Evolutionary conservation across 768 basidiomycete genomes (phyloP), one percentile per base, ranked within the genome.

Genomic region (Agaricus blazei): DNA sequence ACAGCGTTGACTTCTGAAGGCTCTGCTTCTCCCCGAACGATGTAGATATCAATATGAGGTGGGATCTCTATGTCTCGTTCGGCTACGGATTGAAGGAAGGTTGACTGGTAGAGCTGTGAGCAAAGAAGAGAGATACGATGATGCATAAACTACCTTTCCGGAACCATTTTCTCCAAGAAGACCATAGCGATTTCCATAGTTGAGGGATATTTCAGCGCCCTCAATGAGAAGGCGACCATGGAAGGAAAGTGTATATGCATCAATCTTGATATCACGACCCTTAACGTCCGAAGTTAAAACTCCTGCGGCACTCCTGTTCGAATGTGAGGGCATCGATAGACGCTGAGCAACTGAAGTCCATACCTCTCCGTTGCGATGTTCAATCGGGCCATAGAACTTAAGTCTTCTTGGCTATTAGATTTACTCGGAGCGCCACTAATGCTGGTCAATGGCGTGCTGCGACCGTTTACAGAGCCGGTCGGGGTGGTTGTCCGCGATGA

Each of bases 121-220:
- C 38, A 26, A 55, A 14, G 53, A 38, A 48, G 14, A 48, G 48
- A 52, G 6, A 8, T 7, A 4, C 47, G 28, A 47, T 53, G 43
- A 47, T 47, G 0, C 51, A 37, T 24, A 37, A 63, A 75, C 52
- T 59, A 94, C 94, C 85, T 99, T 99, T 75, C 96, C 96, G n/a
- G 91, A 95, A 31, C 96, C 96, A 67, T 99, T 98, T 70, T 98
- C 93, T 37, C 96, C 96, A 42, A 99, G 77, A 31, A 99, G 78
- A 70, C 97, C 97, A 65, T 99, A 99, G 60, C 92, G 76, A 66
- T 95, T 90, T 0, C 93, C 93, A 62, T 94, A 93, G 68, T 93
- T 93, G 59, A 93, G 84, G 3, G 88, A 72, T 48, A 93, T 79
- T 69, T 87, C 83, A 3, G 85, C 87, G 34, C 73, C 72, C 58